phyloP scores from a whole-genome alignment of 2,329 filamentous ascomycete species.

The Aspergillus glaucus region DNA sequence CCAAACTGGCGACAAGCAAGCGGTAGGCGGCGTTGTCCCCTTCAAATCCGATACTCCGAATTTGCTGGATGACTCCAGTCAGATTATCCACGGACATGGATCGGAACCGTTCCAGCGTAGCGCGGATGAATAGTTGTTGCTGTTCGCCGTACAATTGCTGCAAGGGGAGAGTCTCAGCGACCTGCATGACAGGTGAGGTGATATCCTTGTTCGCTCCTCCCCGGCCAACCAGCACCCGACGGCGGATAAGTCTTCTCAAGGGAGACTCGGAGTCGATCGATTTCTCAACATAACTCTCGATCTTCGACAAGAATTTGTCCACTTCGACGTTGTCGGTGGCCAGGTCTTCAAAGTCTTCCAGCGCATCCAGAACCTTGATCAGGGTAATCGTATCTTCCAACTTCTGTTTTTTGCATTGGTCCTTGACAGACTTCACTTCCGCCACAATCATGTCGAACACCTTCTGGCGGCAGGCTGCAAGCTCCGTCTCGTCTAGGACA shows the following conservation, averaged over 20 bases:
- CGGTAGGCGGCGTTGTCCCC: conserved; percentile 25
- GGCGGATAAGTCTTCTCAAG: conserved; percentile 25
- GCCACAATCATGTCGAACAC: conserved; percentile 28
- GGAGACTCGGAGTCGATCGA: conserved; percentile 25
- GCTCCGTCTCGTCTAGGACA: conserved; percentile 22
- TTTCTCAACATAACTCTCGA: conserved; percentile 30
- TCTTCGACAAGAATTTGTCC: conserved; percentile 29
- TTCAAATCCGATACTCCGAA: conserved; percentile 24
- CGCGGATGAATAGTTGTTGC: conserved; percentile 32
- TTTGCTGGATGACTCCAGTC: conserved; percentile 24
- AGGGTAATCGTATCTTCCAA: conserved; percentile 28
- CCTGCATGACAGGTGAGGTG: conserved; percentile 25
- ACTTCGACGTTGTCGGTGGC: conserved; percentile 27
- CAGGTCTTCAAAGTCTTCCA: conserved; percentile 37
- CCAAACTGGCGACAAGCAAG: conserved; percentile 32
- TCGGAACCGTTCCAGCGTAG: conserved; percentile 29
- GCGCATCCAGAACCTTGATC: conserved; percentile 31
- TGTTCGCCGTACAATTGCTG: conserved; percentile 32
- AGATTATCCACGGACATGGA: conserved; percentile 25
- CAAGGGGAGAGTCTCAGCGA: conserved; percentile 29
- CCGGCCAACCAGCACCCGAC: conserved; percentile 28
- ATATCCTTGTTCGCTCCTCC: conserved; percentile 20
- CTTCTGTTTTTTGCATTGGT: conserved; percentile 29
- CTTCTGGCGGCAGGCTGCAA: conserved; percentile 26
- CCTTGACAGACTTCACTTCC: conserved; percentile 30